These are phyloP conservation scores for Nitzschia sp. DNA, from an alignment of 108 stramenopile genomes.

Conservation along the genomic window DNA sequence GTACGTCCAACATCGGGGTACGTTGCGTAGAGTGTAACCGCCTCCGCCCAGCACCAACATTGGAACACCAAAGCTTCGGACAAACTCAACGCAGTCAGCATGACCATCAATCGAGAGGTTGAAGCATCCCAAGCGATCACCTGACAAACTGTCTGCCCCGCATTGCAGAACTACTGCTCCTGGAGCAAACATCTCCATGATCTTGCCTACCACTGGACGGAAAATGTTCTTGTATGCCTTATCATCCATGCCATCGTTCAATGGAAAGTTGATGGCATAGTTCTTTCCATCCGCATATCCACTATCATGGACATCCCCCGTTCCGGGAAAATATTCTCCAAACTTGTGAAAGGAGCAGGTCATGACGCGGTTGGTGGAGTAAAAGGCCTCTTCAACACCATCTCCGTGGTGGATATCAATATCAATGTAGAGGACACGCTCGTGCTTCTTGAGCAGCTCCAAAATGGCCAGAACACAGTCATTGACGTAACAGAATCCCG, in stretches of 20 bases:
- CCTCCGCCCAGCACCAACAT: constrained; percentile 97
- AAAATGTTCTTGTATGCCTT: constrained; percentile 84
- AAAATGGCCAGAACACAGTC: constrained; percentile 99
- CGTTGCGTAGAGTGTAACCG: constrained; percentile 99
- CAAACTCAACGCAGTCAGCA: constrained; percentile 92
- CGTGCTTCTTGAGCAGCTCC: constrained; percentile 97
- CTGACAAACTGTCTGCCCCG: constrained; percentile 96
- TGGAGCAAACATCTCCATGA: constrained; percentile 95
- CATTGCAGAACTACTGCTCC: constrained; percentile 98
- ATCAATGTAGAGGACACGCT: constrained; percentile 99
- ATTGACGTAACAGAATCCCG: constrained; percentile 99
- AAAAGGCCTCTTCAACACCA: constrained; percentile 98
- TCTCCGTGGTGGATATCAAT: constrained; percentile 99
- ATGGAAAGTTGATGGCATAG: constrained; percentile 98
- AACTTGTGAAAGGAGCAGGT: constrained; percentile 98
- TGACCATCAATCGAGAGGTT: constrained; percentile 96
- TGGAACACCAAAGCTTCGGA: constrained; percentile 93
- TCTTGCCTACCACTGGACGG: constrained; percentile 93
- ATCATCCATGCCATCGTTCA: constrained; percentile 96
- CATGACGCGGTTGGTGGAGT: constrained; percentile 99
- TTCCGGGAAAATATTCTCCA: constrained; percentile 98
- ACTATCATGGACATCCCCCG: constrained; percentile 84
- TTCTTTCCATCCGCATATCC: constrained; percentile 94
- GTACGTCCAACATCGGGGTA: constrained; percentile 99
- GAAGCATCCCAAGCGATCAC: constrained; percentile 98